Evolutionary conservation across 2,329 filamentous ascomycete species (phyloP), one percentile per base, ranked within the genome.

Genomic region (Chrysoporthe cubensis): DNA sequence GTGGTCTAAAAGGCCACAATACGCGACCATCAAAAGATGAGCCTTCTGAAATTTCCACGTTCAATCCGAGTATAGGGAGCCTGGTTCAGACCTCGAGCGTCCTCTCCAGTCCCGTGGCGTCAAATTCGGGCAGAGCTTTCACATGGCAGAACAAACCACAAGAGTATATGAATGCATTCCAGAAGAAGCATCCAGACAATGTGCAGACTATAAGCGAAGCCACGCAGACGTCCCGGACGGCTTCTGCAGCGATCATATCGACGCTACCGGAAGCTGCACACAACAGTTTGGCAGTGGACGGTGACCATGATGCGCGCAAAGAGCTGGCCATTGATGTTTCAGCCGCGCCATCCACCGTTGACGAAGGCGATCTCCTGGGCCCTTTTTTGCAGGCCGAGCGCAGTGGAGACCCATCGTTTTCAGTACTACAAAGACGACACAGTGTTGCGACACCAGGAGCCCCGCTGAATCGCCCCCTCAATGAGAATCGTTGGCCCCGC

Each of bases 401-500:
- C 68, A 82, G 77, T 58, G 78, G 77, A 4, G 80, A 80, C 64
- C 78, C 75, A 60, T 82, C 72, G 66, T 76, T 84, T n/a, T 75
- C 82, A 6, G 80, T 83, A 9, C 80, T 93, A 11, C 85, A 86
- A 37, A 87, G 91, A 21, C 88, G 91, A 32, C 85, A 90, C 72
- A 90, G 88, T 73, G 78, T 87, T 50, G 80, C 82, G 4, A 75
- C 76, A 1, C 73, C 76, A 0, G 76, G 75, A 8, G 68, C 76
- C 4, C 69, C 73, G 37, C 73, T 76, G 42, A 76, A 72, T 64
- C 78, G 67, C 1, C 71, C 69, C 7, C 77, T 81, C 1, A 84
- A 87, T 69, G 88, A 91, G 70, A 83, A 83, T 40, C 87, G 86
- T 67, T 92, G 90, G 86, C 87, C 91, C 1, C 88, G 91, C 1